Conservation (phyloP, 2,329 filamentous ascomycete species). For the Botrytis fragariae region DNA sequence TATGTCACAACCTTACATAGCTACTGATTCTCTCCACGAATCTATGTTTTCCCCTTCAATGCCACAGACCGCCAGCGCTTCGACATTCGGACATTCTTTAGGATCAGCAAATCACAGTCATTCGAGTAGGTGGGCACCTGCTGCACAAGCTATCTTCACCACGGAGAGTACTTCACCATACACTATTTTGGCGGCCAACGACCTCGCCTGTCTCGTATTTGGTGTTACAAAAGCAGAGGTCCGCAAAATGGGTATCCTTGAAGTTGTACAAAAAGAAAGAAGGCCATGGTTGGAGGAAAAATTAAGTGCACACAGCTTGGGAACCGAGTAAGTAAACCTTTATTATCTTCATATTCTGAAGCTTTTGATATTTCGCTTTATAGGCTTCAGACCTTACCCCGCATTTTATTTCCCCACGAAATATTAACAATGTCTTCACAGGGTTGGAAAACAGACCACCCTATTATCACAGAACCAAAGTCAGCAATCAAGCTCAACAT, state of each 20-base stretch:
- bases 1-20: constrained; percentile 69
- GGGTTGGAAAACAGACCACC: constrained; percentile 28
- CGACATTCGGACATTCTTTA: constrained; percentile 40
- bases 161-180: constrained; percentile 88
- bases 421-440: constrained; percentile 16
- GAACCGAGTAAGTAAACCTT: constrained; percentile 34
- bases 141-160: constrained; percentile 94
- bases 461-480: constrained; percentile 28
- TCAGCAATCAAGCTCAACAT: constrained; percentile 35
- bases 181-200: constrained; percentile 95
- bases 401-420: background rate
- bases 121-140: constrained; percentile 84
- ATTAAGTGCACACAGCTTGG: constrained; percentile 62
- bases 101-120: constrained; percentile 75
- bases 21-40: constrained; percentile 33
- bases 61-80: constrained; percentile 38
- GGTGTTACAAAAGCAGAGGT: constrained; percentile 97
- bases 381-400: background rate
- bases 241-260: constrained; percentile 88
- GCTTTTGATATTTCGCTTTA: background rate
- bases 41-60: constrained; percentile 45
- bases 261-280: constrained; percentile 88
- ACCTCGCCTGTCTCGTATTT: constrained; percentile 95
- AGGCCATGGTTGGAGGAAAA: constrained; percentile 87
- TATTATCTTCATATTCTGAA: no score